Conservation (phyloP, 192 early-diverging fungal species). For the Obelidium mucronatum region DNA sequence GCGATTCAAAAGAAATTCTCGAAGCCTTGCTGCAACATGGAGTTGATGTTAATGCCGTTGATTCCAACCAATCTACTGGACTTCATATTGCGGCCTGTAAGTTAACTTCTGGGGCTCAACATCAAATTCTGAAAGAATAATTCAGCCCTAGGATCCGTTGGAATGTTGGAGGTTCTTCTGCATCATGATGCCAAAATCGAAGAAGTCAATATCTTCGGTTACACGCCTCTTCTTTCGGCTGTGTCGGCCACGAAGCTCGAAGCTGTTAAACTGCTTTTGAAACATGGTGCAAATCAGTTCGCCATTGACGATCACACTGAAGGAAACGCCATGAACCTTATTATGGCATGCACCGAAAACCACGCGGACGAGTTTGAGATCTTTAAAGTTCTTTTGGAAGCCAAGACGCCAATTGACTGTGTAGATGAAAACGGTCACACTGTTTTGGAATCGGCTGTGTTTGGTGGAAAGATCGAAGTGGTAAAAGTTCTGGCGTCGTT, state of each 20-base stretch:
- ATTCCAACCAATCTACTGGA: neutral
- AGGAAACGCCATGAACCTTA: conserved; percentile 4
- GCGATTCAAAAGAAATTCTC: neutral
- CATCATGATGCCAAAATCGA: conserved; percentile 3
- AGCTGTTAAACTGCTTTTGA: neutral
- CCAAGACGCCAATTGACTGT: neutral
- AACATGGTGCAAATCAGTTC: neutral
- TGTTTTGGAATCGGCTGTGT: neutral
- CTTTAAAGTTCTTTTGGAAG: neutral
- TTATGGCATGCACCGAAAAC: neutral
- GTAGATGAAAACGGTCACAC: neutral
- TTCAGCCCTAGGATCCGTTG: neutral
- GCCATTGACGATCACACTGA: neutral
- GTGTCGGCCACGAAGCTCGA: conserved; percentile 5
- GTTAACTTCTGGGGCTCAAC: neutral
- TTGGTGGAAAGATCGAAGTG: neutral
- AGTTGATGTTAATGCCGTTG: conserved; percentile 4
- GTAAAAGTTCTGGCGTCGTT: neutral
- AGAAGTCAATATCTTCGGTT: neutral
- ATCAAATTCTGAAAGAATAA: no score
- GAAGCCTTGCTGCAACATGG: neutral
- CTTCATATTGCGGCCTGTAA: conserved; percentile 29
- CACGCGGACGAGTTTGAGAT: neutral
- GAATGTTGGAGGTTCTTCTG: conserved; percentile 8
- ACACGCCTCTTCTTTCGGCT: conserved; percentile 18